Conservation (phyloP, 805 yeast genomes). For the Pichia sporocuriosa region DNA sequence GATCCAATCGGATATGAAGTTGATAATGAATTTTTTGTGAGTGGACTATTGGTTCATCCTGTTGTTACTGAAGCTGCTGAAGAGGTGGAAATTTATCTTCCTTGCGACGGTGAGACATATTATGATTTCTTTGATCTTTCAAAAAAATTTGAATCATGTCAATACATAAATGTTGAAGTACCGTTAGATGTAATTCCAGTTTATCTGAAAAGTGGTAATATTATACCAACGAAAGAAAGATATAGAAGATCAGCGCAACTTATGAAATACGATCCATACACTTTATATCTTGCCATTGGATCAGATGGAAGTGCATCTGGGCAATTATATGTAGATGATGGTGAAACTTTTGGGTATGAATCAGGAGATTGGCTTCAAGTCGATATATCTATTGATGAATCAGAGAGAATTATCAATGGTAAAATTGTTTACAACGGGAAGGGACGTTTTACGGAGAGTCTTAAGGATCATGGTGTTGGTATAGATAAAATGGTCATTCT, state of each 20-base stretch:
- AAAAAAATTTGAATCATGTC: slow-evolving; percentile 27
- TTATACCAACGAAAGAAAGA: slow-evolving; percentile 61
- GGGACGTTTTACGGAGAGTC: slow-evolving; percentile 20
- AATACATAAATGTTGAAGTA: slow-evolving; percentile 39
- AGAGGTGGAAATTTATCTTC: slow-evolving; percentile 40
- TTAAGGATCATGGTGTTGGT: slow-evolving; percentile 28
- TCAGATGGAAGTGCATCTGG: slow-evolving; percentile 39
- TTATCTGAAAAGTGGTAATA: slow-evolving; percentile 70
- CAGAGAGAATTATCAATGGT: slow-evolving; percentile 29
- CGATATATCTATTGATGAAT: slow-evolving; percentile 33
- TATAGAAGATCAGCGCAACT: slow-evolving; percentile 72
- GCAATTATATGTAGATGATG: slow-evolving; percentile 75
- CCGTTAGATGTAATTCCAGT: slow-evolving; percentile 63
- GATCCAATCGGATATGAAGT: slow-evolving; percentile 44
- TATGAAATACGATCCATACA: slow-evolving; percentile 76
- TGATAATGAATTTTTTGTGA: slow-evolving; percentile 82
- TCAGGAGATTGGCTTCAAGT: slow-evolving; percentile 44
- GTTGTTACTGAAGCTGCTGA: slow-evolving; percentile 50
- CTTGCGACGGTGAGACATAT: slow-evolving; percentile 44
- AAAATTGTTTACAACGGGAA: slow-evolving; percentile 16
- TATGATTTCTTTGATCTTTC: slow-evolving; percentile 39
- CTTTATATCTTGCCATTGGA: slow-evolving; percentile 57
- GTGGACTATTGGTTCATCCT: slow-evolving; percentile 71
- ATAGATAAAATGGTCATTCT: slow-evolving; percentile 53
- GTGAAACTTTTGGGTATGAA: slow-evolving; percentile 56